Evolutionary conservation across 2,329 filamentous ascomycete species (phyloP), one percentile per base, ranked within the genome.

Genomic region (Cytospora leucostoma): DNA sequence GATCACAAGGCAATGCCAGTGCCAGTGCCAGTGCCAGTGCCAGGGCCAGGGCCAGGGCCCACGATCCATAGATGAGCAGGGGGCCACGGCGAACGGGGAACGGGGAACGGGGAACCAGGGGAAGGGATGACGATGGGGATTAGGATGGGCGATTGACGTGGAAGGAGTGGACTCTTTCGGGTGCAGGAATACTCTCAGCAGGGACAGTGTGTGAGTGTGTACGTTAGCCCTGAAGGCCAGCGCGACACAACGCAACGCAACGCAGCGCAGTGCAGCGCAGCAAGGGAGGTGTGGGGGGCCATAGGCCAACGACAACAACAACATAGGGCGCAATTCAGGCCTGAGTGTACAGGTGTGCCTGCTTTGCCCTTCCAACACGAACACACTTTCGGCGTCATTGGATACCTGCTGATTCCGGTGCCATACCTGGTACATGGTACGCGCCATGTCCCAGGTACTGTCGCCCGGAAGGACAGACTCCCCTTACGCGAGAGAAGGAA

Each of bases 401-500:
- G 37, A 60, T 60, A 60, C n/a, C n/a, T n/a, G n/a, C n/a, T n/a
- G n/a, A n/a, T n/a, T n/a, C n/a, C n/a, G n/a, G n/a, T n/a, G n/a
- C n/a, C 27, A 27, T 27, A 27, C 27, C 53, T 60, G 47, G 12
- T 21, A 47, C 44, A 47, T 47, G 12, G 44, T 61, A 52, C 51
- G 58, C 27, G 37, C 50, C 58, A 61, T 61, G 59, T 61, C 54
- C 63, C 55, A 62, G 59, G 63, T 65, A 65, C 63, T 54, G 61
- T 47, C 44, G 7, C 44, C 44, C 44, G 44, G 44, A 61, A 65
- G 47, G 59, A 61, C 59, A 61, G 55, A 61, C 51, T 33, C 61
- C 53, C 44, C 38, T 63, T 63, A 65, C 61, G 64, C 64, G 64
- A 58, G 64, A 63, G 21, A 61, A 63, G 59, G 60, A 62, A 56